phyloP scores from a whole-genome alignment of 2,329 filamentous ascomycete species.

The Eutypa lata region DNA sequence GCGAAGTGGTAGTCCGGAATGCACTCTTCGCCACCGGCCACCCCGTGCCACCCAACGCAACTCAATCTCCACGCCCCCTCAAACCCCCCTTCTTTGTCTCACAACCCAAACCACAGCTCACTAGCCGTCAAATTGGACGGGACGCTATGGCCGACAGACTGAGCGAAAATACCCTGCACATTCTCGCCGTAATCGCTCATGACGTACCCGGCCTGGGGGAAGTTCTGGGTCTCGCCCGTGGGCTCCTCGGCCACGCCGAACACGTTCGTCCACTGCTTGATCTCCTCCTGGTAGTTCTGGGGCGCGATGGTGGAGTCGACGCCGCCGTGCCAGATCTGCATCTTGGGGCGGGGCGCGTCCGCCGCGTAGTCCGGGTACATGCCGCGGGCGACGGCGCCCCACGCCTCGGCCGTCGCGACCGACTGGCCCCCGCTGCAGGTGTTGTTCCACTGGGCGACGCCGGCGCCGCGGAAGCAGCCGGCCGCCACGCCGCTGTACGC shows the following conservation, averaged over 20 bases:
- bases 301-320: conserved; percentile 47
- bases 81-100: not conserved
- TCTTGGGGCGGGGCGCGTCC: conserved; percentile 45
- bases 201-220: conserved; percentile 34
- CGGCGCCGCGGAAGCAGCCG: conserved; percentile 37
- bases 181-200: conserved; percentile 36
- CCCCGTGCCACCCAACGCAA: no score
- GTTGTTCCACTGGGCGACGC: conserved; percentile 48
- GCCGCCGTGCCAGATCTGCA: conserved; percentile 58
- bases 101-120: conserved; percentile 31
- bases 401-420: conserved; percentile 40
- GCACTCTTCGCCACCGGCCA: no score
- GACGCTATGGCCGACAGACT: conserved; percentile 30
- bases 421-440: conserved; percentile 45
- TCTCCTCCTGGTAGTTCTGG: conserved; percentile 55
- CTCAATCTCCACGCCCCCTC: no score
- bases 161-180: conserved; percentile 33
- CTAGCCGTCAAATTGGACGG: conserved; percentile 29
- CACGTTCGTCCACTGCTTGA: conserved; percentile 54
- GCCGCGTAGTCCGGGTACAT: conserved; percentile 39
- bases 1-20: no score
- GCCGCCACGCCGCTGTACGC: conserved; percentile 39
- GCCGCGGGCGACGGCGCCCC: conserved; percentile 43
- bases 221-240: conserved; percentile 27
- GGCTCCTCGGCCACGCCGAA: conserved; percentile 37